These are phyloP conservation scores for Penicillium sumatraense DNA, from an alignment of 2,329 filamentous ascomycete species.

Conservation along the genomic window DNA sequence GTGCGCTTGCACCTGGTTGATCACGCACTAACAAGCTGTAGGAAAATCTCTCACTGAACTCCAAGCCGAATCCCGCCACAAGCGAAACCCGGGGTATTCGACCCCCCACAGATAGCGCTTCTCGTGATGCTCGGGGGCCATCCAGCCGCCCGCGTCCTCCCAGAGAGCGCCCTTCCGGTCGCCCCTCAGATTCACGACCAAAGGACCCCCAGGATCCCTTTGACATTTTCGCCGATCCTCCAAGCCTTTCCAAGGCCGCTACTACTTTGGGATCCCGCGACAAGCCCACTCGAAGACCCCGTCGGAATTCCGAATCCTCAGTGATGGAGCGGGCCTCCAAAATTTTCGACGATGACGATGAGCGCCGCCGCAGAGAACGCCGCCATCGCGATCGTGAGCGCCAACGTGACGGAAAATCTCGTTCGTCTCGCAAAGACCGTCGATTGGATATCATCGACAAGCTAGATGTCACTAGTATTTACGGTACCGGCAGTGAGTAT, in stretches of 20 bases:
- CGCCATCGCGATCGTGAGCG: conserved; percentile 56
- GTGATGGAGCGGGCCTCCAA: conserved; percentile 57
- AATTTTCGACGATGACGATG: conserved; percentile 54
- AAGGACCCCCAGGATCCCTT: conserved; percentile 45
- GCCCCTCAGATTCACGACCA: conserved; percentile 19
- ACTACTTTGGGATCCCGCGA: conserved; percentile 24
- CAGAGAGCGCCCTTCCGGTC: conserved; percentile 29
- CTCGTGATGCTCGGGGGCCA: conserved; percentile 24
- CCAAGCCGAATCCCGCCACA: conserved; percentile 14
- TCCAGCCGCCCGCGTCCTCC: conserved; percentile 33
- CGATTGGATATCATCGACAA: conserved; percentile 90
- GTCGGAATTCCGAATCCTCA: conserved; percentile 68
- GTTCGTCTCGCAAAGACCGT: conserved; percentile 45
- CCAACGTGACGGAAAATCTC: conserved; percentile 44
- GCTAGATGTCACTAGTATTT: conserved; percentile 93
- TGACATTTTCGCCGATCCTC: conserved; percentile 55
- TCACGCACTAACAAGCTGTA: conserved; percentile 20
- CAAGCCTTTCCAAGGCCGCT: conserved; percentile 32
- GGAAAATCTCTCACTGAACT: conserved; percentile 46
- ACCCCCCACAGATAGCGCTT: conserved; percentile 38
- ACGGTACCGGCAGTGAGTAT: conserved; percentile 80
- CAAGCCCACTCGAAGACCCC: conserved; percentile 46
- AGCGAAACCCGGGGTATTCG: conserved; percentile 43
- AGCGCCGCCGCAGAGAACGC: conserved; percentile 55
- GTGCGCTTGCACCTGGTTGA: not conserved